These are phyloP conservation scores for Euptelea pleiosperma DNA, from an alignment of 164 flowering plant species.

Conservation along the genomic window DNA sequence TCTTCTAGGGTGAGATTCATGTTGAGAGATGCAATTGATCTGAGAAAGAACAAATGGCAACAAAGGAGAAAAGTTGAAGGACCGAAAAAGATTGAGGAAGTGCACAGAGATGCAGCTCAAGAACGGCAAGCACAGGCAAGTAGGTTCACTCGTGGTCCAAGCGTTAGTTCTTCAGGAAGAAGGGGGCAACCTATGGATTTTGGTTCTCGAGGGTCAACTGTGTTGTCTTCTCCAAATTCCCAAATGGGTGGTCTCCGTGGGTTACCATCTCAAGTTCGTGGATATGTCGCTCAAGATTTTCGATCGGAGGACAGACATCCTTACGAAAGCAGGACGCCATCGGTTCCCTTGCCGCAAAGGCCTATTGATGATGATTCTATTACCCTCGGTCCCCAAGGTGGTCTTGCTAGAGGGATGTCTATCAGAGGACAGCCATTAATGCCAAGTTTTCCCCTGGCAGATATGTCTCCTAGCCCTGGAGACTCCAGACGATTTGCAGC, in stretches of 20 bases:
- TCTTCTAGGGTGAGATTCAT: conserved; percentile 78
- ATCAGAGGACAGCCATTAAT: conserved; percentile 48
- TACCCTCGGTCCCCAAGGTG: conserved; percentile 86
- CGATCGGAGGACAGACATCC: conserved; percentile 59
- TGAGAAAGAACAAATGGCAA: conserved; percentile 78
- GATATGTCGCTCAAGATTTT: conserved; percentile 57
- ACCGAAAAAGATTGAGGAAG: conserved; percentile 86
- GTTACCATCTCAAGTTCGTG: conserved; percentile 42
- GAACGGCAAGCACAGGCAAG: conserved; percentile 66
- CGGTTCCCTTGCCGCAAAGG: conserved; percentile 64
- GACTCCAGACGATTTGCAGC: conserved; percentile 46
- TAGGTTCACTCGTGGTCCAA: conserved; percentile 48
- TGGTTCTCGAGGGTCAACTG: conserved; percentile 43
- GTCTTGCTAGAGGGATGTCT: conserved; percentile 79
- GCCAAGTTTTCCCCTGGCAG: conserved; percentile 24
- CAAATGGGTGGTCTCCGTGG: conserved; percentile 51
- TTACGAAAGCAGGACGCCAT: conserved; percentile 42
- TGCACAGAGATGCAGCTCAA: conserved; percentile 77
- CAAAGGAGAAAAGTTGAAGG: conserved; percentile 90
- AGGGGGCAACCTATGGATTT: conserved; percentile 58
- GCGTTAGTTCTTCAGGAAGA: conserved; percentile 39
- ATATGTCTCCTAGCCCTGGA: conserved; percentile 31
- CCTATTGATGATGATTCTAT: conserved; percentile 58
- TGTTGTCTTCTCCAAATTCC: conserved; percentile 46
- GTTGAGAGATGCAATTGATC: conserved; percentile 69